Base-by-base conservation (phyloP, 2,329 filamentous ascomycete genomes). In the Colletotrichum somersetense region DNA sequence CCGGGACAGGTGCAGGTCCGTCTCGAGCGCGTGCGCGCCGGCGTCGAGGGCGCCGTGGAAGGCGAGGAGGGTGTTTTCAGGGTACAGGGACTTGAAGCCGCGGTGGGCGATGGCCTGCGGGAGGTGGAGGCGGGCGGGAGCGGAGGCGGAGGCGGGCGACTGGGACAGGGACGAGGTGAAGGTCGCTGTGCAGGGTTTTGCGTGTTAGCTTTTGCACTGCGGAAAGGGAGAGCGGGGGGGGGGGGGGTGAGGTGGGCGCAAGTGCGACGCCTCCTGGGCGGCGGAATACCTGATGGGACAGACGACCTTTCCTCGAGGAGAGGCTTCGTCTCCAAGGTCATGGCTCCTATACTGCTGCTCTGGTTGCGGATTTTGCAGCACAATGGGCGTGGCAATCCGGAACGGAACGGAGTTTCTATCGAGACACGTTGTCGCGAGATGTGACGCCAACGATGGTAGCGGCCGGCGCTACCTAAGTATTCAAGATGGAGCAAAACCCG, bases 51-150 rank as follows among this genome's bases (percentile, higher is more conserved):
- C 95, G 38, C 88, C 91, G 69, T 85, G 85, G 82, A 97, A 97
- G 10, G 93, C 92, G 20, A 86, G 88, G 87, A 98, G 90, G 1
- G 93, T 92, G 82, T 98, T 98, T 81, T 98, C 96, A 0, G 96
- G 94, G 75, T 88, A 93, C 63, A 87, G 86, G 0, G 91, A 90
- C 79, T 93, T 96, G 86, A 91, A 94, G 56, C 93, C 93, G 69
- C 93, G 87, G 83, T 96, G 93, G 1, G 92, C 92, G 74, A 96
- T 94, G 67, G 90, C 88, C 79, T 94, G 92, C 1, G 93, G 93
- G 62, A 90, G 80, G 33, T 75, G 77, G 10, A n/a, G 46, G 38
- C 40, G 14, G 40, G 40, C 40, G 40, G 4, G 40, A 4, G 35
- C 56, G 16, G n/a, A 18, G 10, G 66, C 18, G 23, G 58, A 46